These are phyloP conservation scores for Flaveria brownii DNA, from an alignment of 129 eudicot species.

Conservation along the genomic window DNA sequence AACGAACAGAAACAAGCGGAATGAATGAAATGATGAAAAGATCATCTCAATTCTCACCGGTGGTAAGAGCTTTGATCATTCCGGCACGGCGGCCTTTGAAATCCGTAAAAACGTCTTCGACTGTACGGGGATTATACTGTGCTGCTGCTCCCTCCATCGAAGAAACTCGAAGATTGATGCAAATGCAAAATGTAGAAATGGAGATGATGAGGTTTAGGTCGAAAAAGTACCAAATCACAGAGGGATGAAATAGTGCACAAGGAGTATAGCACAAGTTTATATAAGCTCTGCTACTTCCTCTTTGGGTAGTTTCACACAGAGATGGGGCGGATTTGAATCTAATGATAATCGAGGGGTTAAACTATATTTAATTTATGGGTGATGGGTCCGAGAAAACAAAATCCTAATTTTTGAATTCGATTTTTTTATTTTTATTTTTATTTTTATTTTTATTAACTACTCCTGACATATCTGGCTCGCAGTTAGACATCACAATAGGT, in stretches of 20 bases:
- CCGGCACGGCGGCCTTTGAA: conserved; percentile 75
- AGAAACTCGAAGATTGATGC: background rate
- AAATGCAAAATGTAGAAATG: conserved; percentile 8
- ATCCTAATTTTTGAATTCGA: conserved; percentile 22
- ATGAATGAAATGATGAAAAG: background rate
- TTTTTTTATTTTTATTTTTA: background rate
- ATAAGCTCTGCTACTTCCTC: no score
- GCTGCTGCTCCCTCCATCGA: conserved; percentile 40
- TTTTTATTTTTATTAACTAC: background rate
- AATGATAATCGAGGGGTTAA: conserved; percentile 47
- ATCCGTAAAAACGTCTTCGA: conserved; percentile 88
- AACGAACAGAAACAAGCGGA: background rate
- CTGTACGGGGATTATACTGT: conserved; percentile 75
- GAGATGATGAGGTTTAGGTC: conserved; percentile 20
- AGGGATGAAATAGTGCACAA: background rate
- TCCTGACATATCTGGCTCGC: no score
- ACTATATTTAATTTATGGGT: conserved; percentile 49
- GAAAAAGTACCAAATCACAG: conserved; percentile 2
- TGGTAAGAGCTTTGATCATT: conserved; percentile 76
- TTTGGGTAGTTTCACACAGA: no score
- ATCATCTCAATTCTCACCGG: conserved; percentile 40
- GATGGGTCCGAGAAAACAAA: conserved; percentile 53
- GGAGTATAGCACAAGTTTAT: no score
- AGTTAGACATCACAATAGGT: no score
- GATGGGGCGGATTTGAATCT: conserved; percentile 62